These are phyloP conservation scores for Euphrasia confusa DNA, from an alignment of 257 asterid genomes.

Conservation along the genomic window DNA sequence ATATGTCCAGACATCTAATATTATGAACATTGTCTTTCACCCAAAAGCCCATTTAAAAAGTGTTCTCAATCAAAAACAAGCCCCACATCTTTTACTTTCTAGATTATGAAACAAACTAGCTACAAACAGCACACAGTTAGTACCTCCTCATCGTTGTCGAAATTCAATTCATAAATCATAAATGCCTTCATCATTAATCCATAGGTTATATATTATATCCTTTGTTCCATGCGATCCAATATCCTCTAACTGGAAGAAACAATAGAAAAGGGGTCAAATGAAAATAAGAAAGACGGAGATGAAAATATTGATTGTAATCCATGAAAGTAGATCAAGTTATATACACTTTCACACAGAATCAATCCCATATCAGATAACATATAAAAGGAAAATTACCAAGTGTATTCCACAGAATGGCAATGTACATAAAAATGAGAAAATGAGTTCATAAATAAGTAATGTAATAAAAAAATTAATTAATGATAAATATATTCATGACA, in stretches of 20 bases:
- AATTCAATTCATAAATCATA: conserved; percentile 87
- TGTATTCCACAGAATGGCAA: conserved; percentile 1
- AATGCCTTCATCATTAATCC: conserved; percentile 96
- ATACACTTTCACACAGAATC: conserved; percentile 14
- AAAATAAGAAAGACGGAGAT: conserved; percentile 16
- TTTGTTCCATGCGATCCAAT: conserved; percentile 88
- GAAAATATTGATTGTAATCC: conserved; percentile 21
- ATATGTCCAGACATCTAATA: neutral
- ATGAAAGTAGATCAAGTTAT: conserved; percentile 11
- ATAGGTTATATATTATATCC: conserved; percentile 68
- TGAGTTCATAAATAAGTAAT: neutral
- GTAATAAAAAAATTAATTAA: neutral
- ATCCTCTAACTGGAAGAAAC: conserved; percentile 57
- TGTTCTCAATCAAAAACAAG: no score
- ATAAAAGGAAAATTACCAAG: neutral
- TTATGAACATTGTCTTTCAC: neutral
- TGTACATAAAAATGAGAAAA: neutral
- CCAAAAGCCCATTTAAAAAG: no score
- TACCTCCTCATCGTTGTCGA: conserved; percentile 87
- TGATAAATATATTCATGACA: conserved; percentile 2
- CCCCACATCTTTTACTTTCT: neutral
- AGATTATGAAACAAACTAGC: conserved; percentile 12
- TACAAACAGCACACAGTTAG: conserved; percentile 8
- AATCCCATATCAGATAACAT: neutral
- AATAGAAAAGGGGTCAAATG: conserved; percentile 28